phyloP scores from a whole-genome alignment of 768 basidiomycete genomes.

The Clitopilus hobsonii region DNA sequence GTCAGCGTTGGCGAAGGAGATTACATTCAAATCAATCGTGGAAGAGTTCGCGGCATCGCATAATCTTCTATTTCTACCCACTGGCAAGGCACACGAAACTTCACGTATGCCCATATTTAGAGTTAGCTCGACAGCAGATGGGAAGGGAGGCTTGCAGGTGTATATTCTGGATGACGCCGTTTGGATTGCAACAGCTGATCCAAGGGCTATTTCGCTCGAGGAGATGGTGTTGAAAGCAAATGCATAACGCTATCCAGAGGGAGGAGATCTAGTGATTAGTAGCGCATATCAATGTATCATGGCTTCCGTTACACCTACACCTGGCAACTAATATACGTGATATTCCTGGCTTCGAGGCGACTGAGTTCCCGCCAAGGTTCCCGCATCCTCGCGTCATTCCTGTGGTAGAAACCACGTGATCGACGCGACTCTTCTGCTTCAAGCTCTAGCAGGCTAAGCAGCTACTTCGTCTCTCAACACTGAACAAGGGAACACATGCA shows the following conservation, averaged over 20 bases:
- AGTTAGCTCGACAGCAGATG: conserved; percentile 73
- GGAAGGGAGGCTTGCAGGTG: conserved; percentile 81
- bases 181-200: conserved; percentile 64
- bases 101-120: conserved; percentile 90
- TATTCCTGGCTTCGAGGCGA: no score
- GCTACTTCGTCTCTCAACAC: no score
- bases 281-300: background rate
- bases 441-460: background rate
- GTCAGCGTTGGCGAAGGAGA: conserved; percentile 64
- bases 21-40: conserved; percentile 90
- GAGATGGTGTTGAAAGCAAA: conserved; percentile 66
- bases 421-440: background rate
- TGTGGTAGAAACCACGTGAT: background rate
- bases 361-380: no score
- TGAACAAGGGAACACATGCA: no score
- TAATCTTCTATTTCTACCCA: conserved; percentile 87
- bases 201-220: conserved; percentile 77
- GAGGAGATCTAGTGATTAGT: background rate
- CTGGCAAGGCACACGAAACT: conserved; percentile 76
- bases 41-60: conserved; percentile 85
- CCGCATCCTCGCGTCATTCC: no score
- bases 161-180: conserved; percentile 94
- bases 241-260: background rate
- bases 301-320: no score
- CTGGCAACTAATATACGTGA: no score